Percentiles rank a stretch among this genome's conserved stretches.
These are phyloP conservation scores for Salix udensis DNA, from an alignment of 345 rosid genomes.

Conservation along the genomic window DNA sequence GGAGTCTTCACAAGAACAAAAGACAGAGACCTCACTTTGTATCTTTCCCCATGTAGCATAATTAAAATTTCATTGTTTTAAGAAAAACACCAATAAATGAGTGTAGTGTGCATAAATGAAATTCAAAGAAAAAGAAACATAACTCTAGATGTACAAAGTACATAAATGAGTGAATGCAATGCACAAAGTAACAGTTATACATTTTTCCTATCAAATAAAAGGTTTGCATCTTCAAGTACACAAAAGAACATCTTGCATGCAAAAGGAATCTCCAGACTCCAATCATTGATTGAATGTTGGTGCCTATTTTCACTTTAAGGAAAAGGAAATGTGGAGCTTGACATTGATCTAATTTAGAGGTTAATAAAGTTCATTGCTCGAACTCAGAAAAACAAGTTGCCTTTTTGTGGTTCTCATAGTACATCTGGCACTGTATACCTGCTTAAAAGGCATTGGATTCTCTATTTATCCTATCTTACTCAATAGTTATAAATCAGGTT, in stretches of 20 bases:
- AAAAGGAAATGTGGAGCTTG: no score
- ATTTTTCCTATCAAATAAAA: not conserved
- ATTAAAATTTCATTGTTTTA: not conserved
- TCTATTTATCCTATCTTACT: not conserved
- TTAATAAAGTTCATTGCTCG: no score
- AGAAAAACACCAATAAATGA: not conserved
- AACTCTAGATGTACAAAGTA: not conserved
- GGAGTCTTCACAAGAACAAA: not conserved
- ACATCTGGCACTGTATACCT: not conserved
- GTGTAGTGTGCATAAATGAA: not conserved
- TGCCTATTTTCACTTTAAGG: not conserved
- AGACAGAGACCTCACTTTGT: not conserved
- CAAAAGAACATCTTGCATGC: not conserved
- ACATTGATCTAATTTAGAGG: no score
- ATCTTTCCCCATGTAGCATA: not conserved
- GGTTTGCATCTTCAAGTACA: not conserved
- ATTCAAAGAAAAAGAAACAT: not conserved
- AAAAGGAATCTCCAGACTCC: not conserved
- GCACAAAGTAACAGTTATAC: not conserved
- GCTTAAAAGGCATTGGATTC: not conserved
- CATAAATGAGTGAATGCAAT: not conserved
- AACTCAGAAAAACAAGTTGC: not conserved
- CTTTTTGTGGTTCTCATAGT: not conserved
- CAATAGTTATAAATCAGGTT: slow-evolving; percentile 7
- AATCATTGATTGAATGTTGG: not conserved